These are phyloP conservation scores for Pelagomonas calceolata DNA, from an alignment of 108 stramenopile genomes.

Conservation along the genomic window DNA sequence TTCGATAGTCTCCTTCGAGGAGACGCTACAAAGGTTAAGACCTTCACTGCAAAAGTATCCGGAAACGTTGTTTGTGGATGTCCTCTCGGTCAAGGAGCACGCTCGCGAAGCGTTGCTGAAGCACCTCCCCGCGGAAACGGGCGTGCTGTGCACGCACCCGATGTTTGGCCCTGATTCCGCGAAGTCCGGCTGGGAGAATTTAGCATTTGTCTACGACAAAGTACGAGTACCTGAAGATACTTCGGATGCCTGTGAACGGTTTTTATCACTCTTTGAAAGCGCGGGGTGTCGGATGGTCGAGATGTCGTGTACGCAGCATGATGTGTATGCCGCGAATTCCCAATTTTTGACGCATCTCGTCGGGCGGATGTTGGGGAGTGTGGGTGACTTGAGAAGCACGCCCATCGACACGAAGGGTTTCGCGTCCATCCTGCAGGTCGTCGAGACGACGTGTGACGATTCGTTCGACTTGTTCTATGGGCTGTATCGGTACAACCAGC, in stretches of 20 bases:
- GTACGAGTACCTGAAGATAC: conserved; percentile 54
- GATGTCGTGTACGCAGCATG: conserved; percentile 85
- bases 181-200: conserved; percentile 72
- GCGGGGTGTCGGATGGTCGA: conserved; percentile 97
- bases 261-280: conserved; percentile 88
- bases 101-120: conserved; percentile 70
- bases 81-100: conserved; percentile 92
- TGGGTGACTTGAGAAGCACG: conserved; percentile 25
- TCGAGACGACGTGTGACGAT: conserved; percentile 86
- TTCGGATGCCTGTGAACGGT: conserved; percentile 52
- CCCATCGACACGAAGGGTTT: conserved; percentile 94
- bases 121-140: conserved; percentile 63
- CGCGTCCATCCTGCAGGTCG: conserved; percentile 73
- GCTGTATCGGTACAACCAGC: conserved; percentile 81
- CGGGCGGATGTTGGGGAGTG: conserved; percentile 79
- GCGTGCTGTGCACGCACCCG: conserved; percentile 95
- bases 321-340: conserved; percentile 86
- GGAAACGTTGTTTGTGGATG: conserved; percentile 80
- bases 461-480: conserved; percentile 96
- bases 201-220: conserved; percentile 90
- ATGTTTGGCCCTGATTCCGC: conserved; percentile 97
- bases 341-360: conserved; percentile 97
- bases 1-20: conserved; percentile 74
- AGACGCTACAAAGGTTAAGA: conserved; percentile 39
- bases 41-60: no score